Base-by-base conservation (phyloP, 1,284 basidiomycete genomes). In the Fistulinella staudtii region DNA sequence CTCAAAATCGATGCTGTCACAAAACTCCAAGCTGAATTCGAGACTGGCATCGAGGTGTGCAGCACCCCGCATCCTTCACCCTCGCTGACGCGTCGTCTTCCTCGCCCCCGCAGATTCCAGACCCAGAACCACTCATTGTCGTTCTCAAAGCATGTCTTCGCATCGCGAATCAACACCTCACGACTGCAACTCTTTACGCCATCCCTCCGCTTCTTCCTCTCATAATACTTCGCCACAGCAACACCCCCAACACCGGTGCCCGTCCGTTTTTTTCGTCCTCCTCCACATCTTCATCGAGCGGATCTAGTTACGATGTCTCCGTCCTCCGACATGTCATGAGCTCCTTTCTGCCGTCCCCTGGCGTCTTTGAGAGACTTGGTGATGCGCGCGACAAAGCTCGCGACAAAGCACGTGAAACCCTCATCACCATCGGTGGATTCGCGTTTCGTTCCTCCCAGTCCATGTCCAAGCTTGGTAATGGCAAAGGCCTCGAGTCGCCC, bases 341-440 rank as follows among this genome's bases (percentile, higher is more conserved):
- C 42, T 78, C 84, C 13, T 83, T 91, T 57, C 71, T 92, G 33
- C 79, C 85, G 20, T 57, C 80, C 3, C 85, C 85, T 39, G 87
- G 87, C 31, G 71, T 91, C 25, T 73, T 93, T 49, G 91, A 93
- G 56, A 80, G 86, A 43, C 76, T 94, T 13, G 89, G 88, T 22
- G 92, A 94, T 62, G 77, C 65, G 35, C 74, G 83, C 55, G 88
- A 91, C 59, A 76, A 75, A 47, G 72, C 82, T 21, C 76, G 90
- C 47, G 73, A 82, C 28, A 86, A 83, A 53, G 91, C 91, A 22
- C 77, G 85, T 31, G 85, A 89, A 56, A 76, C 79, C 9, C 65
- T 93, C 22, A 79, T 87, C 36, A 70, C 82, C 47, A 71, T 91
- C 35, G 85, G 83, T 46, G 79, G 80, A 30, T 73, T 82, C 45